Percentiles rank a stretch among this genome's conserved stretches.
Evolutionary conservation across 129 eudicot genomes (phyloP).

Genomic region (Rutidosis leptorrhynchoides): DNA sequence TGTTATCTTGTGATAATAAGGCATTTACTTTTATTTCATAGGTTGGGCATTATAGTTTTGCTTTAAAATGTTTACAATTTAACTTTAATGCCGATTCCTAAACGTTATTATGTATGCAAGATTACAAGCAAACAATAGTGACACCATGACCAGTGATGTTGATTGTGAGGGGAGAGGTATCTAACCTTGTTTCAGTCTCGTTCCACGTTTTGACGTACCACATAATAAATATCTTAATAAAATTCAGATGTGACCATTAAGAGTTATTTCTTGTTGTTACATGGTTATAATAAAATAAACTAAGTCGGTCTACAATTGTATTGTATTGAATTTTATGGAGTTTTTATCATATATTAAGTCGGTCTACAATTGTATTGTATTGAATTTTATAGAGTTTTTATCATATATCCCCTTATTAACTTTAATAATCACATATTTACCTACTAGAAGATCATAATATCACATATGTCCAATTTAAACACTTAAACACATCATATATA

Average conservation of each 20-base stretch:
- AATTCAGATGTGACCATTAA: neutral
- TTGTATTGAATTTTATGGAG: too few relatives aligned
- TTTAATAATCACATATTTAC: too few relatives aligned
- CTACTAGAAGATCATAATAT: too few relatives aligned
- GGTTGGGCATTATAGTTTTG: neutral
- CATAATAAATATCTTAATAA: neutral
- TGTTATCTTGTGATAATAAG: too few relatives aligned
- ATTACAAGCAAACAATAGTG: slow-evolving; percentile 11
- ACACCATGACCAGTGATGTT: neutral
- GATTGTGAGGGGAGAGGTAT: slow-evolving; percentile 24
- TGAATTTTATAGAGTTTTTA: too few relatives aligned
- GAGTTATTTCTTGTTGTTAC: neutral
- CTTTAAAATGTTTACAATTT: neutral
- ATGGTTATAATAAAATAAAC: neutral
- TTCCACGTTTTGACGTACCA: neutral
- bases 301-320: too few relatives aligned
- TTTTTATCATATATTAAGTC: too few relatives aligned
- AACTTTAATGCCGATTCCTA: neutral
- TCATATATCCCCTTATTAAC: too few relatives aligned
- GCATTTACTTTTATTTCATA: too few relatives aligned
- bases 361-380: too few relatives aligned
- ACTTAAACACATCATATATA: too few relatives aligned
- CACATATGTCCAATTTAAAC: too few relatives aligned
- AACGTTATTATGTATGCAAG: slow-evolving; percentile 6
- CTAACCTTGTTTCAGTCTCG: slow-evolving; percentile 7